Base-by-base conservation (phyloP, 208 protist species). In the Phytomonas francai region DNA sequence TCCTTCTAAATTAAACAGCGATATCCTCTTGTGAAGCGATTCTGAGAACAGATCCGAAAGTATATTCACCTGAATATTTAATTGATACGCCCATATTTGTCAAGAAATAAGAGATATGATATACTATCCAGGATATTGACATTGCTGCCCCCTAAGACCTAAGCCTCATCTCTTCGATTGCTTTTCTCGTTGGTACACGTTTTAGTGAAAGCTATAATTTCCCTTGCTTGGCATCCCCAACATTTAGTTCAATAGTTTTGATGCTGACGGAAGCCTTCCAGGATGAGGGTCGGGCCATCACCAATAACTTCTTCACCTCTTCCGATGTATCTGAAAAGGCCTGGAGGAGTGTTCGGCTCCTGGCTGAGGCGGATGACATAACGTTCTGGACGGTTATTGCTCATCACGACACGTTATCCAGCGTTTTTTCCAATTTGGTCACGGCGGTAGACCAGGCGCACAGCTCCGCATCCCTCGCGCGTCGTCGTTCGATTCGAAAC, bases 331-430 rank as follows among this genome's bases (percentile, higher is more conserved):
- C 75, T 3, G 81, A 91, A 29, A 85, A 83, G 68, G 76, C 79
- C 16, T 95, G 89, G 89, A 63, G 58, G 31, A 65, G 78, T 45
- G 29, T 93, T 14, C 39, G 71, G 54, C 75, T 84, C n/a, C 68
- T 93, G 3, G 73, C 86, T 1, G 67, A 82, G 4, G 42, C 73
- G 2, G 90, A 95, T 62, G 83, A 95, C 63, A 63, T 86, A 12
- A 91, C 87, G 0, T 92, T 95, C 61, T 95, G 90, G 90, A 93
- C 83, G 12, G 77, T 93, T 33, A 42, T 89, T 6, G 72, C 81
- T 0, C 79, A 91, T 65, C 85, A 95, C 68, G 68, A 71, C 8
- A 68, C 63, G 25, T 57, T 95, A 9, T 19, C 77, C 14, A 42
- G 74, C 25, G 75, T 81, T 6, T 56, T 95, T 4, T 33, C 68